Percentiles rank a stretch among this genome's conserved stretches.
These are phyloP conservation scores for Ganoderma multipileum DNA, from an alignment of 1,284 basidiomycete species.

Conservation along the genomic window DNA sequence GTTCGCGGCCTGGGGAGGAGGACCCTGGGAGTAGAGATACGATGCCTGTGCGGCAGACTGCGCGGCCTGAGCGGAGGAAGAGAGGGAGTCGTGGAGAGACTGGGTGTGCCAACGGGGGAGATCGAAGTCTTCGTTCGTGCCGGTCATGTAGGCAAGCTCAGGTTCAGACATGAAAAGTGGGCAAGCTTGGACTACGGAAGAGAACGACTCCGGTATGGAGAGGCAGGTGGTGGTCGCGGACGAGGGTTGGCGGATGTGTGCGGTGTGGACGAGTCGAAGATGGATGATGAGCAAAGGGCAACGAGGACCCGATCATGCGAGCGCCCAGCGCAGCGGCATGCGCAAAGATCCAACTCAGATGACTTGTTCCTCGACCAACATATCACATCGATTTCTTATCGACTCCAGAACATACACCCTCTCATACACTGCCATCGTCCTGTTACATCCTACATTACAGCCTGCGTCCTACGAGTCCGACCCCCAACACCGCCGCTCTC, in stretches of 20 bases:
- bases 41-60: conserved; percentile 60
- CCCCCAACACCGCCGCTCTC: not conserved
- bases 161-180: conserved; percentile 53
- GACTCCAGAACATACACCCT: conserved; percentile 1
- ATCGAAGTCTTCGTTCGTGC: conserved; percentile 69
- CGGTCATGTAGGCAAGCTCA: conserved; percentile 59
- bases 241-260: conserved; percentile 20
- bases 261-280: conserved; percentile 32
- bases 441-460: conserved; percentile 6
- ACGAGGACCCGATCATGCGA: conserved; percentile 38
- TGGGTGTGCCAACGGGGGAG: conserved; percentile 84
- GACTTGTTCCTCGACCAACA: conserved; percentile 13
- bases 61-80: conserved; percentile 65
- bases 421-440: not conserved
- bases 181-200: conserved; percentile 3
- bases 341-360: conserved; percentile 31
- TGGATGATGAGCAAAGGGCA: conserved; percentile 34
- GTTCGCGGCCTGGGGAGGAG: conserved; percentile 51
- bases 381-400: conserved; percentile 28
- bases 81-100: conserved; percentile 61
- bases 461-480: not conserved
- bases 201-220: conserved; percentile 5
- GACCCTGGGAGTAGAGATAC: conserved; percentile 50
- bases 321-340: conserved; percentile 35
- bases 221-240: conserved; percentile 24